Percentiles rank a stretch among this genome's conserved stretches.
Conservation (phyloP, 768 basidiomycete genomes). For the Tricholoma matsutake region DNA sequence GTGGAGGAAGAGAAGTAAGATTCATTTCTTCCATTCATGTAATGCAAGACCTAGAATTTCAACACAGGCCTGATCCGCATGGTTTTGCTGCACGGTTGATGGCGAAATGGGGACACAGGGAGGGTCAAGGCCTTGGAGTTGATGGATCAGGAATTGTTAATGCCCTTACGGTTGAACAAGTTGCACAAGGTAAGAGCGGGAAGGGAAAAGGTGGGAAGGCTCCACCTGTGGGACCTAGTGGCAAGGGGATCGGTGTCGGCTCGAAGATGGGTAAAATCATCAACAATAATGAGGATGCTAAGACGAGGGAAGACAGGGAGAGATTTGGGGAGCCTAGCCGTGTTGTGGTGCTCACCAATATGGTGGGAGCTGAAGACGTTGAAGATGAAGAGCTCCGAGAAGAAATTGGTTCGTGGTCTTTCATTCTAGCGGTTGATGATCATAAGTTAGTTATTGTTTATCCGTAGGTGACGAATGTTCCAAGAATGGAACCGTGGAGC, state of each 20-base stretch:
- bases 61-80: constrained; percentile 53
- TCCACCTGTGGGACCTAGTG: constrained; percentile 28
- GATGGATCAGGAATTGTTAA: constrained; percentile 86
- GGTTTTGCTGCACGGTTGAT: constrained; percentile 84
- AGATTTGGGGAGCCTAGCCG: constrained; percentile 87
- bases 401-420: constrained; percentile 70
- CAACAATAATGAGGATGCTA: constrained; percentile 85
- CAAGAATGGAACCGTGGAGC: constrained; percentile 89
- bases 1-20: constrained; percentile 33
- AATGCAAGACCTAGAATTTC: neutral
- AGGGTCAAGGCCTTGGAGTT: constrained; percentile 88
- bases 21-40: neutral
- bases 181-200: constrained; percentile 37
- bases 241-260: constrained; percentile 41
- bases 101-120: constrained; percentile 96
- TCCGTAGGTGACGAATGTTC: constrained; percentile 81
- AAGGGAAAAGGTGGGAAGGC: constrained; percentile 37
- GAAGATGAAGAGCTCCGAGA: constrained; percentile 82
- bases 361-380: constrained; percentile 81
- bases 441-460: neutral
- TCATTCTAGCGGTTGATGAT: neutral
- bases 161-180: constrained; percentile 80
- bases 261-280: constrained; percentile 86
- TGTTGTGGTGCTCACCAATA: constrained; percentile 87
- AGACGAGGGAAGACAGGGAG: constrained; percentile 70